Evolutionary conservation across 169 alveolate species (phyloP), one percentile per base, ranked within the genome.

Genomic region (Plasmodium ovale): DNA sequence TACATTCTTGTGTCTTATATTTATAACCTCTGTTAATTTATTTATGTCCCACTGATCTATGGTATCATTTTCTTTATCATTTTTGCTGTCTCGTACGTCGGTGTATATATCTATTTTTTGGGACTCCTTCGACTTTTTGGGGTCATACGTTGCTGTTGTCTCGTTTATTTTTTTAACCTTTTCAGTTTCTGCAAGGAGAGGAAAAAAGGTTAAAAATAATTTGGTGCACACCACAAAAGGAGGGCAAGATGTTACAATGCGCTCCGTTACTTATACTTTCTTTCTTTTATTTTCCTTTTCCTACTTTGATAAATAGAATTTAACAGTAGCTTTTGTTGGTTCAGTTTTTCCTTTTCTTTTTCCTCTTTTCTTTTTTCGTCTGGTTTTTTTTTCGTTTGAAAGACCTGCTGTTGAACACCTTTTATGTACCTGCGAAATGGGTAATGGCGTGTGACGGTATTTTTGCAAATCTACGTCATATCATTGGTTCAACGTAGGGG

Each of bases 71-170:
- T 87, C 93, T 85, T 89, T 79, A 71, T 91, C 92, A 74, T 92
- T 87, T 87, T 94, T 74, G 88, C 95, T 95, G 67, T 95, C 97
- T 23, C 99, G 88, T 87, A 97, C 98, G 87, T 98, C 99, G 14
- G 97, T 94, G 93, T 98, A 98, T 19, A 98, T 87, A 88, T 98
- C 99, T 59, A 98, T 97, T 74, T 96, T 97, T 91, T 96, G 98
- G 67, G 94, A 96, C 60, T 92, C 95, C 68, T 93, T 92, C 12
- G 95, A 89, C 51, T 94, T 94, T 84, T 95, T 92, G 10, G 97
- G 97, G 37, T 95, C 97, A 37, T 93, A 93, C 4, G 89, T 73
- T 39, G 93, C 58, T 25, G 94, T 79, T 39, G 93, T 95, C 47
- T 88, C 92, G 54, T 94, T 91, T 25, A 93, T 95, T 67, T 95